Percentiles rank a stretch among this genome's conserved stretches.
Evolutionary conservation across 129 eudicot genomes (phyloP).

Genomic region (Arctium lappa): DNA sequence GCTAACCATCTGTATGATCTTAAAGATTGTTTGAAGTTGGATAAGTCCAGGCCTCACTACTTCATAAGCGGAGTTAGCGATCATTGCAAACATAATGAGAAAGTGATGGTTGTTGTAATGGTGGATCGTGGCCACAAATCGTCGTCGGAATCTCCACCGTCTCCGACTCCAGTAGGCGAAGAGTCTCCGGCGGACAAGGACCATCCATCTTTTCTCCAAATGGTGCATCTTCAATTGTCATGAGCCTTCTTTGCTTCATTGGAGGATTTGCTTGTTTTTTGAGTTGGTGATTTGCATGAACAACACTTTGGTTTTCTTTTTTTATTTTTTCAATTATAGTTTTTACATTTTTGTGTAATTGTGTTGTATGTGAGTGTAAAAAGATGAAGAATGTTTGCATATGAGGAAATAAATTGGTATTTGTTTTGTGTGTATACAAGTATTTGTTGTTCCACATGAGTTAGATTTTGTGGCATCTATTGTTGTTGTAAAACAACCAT

Average conservation of each 20-base stretch:
- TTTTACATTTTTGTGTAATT: not conserved
- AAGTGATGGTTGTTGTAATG: not conserved
- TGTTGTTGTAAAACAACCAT: no score
- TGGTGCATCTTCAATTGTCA: slow-evolving; percentile 35
- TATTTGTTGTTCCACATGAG: no score
- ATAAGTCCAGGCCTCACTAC: slow-evolving; percentile 36
- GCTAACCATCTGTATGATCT: no score
- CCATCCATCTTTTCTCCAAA: slow-evolving; percentile 32
- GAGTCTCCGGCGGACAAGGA: slow-evolving; percentile 32
- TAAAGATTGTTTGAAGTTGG: not conserved
- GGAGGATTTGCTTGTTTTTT: slow-evolving; percentile 29
- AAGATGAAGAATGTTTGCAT: no score
- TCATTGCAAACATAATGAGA: not conserved
- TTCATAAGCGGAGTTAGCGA: slow-evolving; percentile 39
- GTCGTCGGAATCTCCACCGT: slow-evolving; percentile 24
- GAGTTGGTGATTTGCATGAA: slow-evolving; percentile 7
- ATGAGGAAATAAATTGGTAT: no score
- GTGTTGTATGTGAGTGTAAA: slow-evolving; percentile 2
- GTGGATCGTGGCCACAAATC: slow-evolving; percentile 43
- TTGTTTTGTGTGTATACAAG: no score
- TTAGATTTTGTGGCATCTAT: no score
- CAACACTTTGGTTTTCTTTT: not conserved
- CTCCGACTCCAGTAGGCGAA: slow-evolving; percentile 38
- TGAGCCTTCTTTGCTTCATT: slow-evolving; percentile 27
- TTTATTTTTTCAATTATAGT: not conserved